Conservation (phyloP, 192 early-diverging fungal species). For the Coemansia reversa region DNA sequence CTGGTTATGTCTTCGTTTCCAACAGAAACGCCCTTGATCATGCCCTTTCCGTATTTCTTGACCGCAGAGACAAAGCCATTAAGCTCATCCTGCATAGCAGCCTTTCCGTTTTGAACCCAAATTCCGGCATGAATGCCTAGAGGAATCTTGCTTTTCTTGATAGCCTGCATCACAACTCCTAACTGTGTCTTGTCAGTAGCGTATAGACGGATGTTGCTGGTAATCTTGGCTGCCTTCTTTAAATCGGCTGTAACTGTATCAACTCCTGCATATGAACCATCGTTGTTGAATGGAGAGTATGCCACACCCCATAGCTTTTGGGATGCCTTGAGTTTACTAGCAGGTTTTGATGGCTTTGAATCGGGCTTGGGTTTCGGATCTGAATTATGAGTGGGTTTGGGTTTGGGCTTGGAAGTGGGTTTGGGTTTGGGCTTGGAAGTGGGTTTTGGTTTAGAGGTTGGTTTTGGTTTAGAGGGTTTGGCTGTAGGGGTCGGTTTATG, state of each 20-base stretch:
- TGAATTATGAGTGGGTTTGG: slow-evolving; percentile 4
- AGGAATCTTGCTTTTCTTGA: slow-evolving; percentile 25
- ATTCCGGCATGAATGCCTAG: slow-evolving; percentile 45
- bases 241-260: slow-evolving; percentile 29
- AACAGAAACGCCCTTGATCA: slow-evolving; percentile 48
- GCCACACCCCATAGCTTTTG: slow-evolving; percentile 35
- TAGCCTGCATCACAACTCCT: slow-evolving; percentile 29
- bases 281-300: slow-evolving; percentile 50
- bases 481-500: not conserved
- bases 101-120: slow-evolving; percentile 31
- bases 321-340: not conserved
- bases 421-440: not conserved
- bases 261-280: slow-evolving; percentile 41
- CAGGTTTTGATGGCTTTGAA: slow-evolving; percentile 1
- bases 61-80: slow-evolving; percentile 40
- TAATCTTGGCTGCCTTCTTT: slow-evolving; percentile 22
- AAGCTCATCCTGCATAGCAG: slow-evolving; percentile 37
- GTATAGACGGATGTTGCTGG: slow-evolving; percentile 50
- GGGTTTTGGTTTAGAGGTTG: too few relatives aligned
- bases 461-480: not conserved
- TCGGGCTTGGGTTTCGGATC: not conserved
- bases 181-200: slow-evolving; percentile 52
- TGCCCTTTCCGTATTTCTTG: slow-evolving; percentile 29
- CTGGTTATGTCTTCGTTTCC: slow-evolving; percentile 48
- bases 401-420: not conserved